Base-by-base conservation (phyloP, 1,284 basidiomycete genomes). In the Paramarasmius palmivorus region DNA sequence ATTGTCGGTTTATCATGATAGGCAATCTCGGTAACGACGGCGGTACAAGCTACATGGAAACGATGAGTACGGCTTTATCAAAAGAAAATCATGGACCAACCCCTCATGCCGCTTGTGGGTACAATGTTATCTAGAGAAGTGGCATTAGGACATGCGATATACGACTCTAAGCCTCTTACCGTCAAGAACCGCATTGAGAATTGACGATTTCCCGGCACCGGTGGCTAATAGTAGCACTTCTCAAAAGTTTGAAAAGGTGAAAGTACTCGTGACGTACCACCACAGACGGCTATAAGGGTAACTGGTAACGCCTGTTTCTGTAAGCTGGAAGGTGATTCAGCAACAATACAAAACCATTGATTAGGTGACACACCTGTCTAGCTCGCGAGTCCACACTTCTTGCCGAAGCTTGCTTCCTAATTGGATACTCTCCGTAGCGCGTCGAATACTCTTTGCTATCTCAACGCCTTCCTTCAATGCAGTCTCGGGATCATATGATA, bases 21-120 rank as follows among this genome's bases (percentile, higher is more conserved):
- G 0, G 72, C 67, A 29, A 86, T 77, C 59, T 83, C 82, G 0
- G 83, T 86, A 1, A 84, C 82, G n/a, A 84, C 82, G 5, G 83
- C 82, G 3, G 82, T 85, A 58, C 83, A 85, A n/a, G 84, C 83
- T 83, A 52, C 22, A 53, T 40, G 52, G n/a, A n/a, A 10, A 45
- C 17, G 61, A 39, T 45, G 44, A 51, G 48, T 10, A 38, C 19
- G 23, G 38, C 19, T 22, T 4, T 1, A 4, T 4, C 42, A 10
- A 46, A 19, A 38, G 17, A n/a, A 54, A 34, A 45, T 22, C 39
- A 38, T n/a, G 39, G n/a, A 64, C 70, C 14, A 57, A 82, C 81
- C 82, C 60, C 80, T 73, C 81, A 84, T 83, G 15, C 82, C 82
- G 56, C 79, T 83, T 7, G 83, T 84, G 2, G 83, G 83, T 15